phyloP scores from a whole-genome alignment of 441 rosid genomes.

The Erodium moschatum region DNA sequence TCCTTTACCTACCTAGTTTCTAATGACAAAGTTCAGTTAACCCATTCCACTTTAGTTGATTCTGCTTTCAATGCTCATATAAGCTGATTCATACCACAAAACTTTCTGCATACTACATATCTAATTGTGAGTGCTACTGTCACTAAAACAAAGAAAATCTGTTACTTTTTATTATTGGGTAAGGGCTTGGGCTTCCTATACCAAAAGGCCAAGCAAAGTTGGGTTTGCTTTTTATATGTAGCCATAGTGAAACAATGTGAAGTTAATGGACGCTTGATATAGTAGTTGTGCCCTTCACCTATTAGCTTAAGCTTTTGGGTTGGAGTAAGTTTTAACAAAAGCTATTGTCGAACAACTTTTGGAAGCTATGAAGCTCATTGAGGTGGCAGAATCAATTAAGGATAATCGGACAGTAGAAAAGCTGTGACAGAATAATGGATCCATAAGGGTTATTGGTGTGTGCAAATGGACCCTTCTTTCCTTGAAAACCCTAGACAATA shows the following conservation, averaged over 20 bases:
- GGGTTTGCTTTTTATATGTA: not conserved
- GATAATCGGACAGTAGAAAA: not conserved
- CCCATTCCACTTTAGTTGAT: not conserved
- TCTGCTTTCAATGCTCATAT: not conserved
- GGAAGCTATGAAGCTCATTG: not conserved
- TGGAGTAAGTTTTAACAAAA: not conserved
- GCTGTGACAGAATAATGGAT: not conserved
- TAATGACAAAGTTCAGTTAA: not conserved
- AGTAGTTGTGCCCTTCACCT: no score
- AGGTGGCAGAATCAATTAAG: not conserved
- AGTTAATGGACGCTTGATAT: no score
- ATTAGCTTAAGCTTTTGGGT: not conserved
- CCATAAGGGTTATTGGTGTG: not conserved
- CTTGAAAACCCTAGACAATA: not conserved
- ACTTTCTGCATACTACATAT: not conserved
- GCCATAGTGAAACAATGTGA: no score
- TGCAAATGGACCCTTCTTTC: not conserved
- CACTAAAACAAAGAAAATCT: not conserved
- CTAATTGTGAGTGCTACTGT: not conserved
- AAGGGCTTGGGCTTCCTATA: not conserved
- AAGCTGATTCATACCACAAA: not conserved
- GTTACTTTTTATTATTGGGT: not conserved
- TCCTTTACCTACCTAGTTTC: constrained; percentile 10
- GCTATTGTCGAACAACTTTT: not conserved
- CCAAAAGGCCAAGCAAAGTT: not conserved